Evolutionary conservation across 768 basidiomycete genomes (phyloP), one percentile per base, ranked within the genome.

Genomic region (Pleurotus pulmonarius): DNA sequence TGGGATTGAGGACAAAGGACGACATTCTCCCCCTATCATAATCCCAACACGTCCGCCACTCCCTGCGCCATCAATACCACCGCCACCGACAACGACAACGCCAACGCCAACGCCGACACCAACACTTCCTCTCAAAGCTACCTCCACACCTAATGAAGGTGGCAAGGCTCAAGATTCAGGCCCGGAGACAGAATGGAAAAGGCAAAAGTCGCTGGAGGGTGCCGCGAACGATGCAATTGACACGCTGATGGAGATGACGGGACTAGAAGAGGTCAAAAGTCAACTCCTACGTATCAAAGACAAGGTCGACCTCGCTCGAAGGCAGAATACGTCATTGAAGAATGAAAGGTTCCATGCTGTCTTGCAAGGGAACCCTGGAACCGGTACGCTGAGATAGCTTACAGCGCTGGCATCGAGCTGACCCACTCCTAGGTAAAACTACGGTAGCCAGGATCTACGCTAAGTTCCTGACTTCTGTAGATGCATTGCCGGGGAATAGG

Each of bases 281-380:
- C 71, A 86, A 58, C 73, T 88, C 9, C 73, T 90, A n/a, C 60
- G 63, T 1, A 83, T 88, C 59, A 82, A 85, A 57, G 78, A 70
- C 11, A 83, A 80, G 61, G 78, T 90, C 8, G 85, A 87, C 16
- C 69, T 74, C 0, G 70, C 73, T 25, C 69, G 64, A n/a, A 76
- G 86, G 6, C 87, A 89, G 67, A 73, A 72, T 13, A 68, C 75
- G 0, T 75, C 83, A 4, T 58, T 84, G 12, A 74, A 78, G 22
- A 73, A 75, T 25, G 85, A 88, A 53, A 72, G 87, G 0, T 81
- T 85, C 64, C 87, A 88, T 64, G 74, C 80, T 16, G 77, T 75
- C 11, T 70, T 90, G 11, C 77, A 87, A 0, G 87, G 87, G 12
- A 90, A 90, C 62, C 88, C 87, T 3, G 87, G 87, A 7, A 90